These are phyloP conservation scores for Cytidiella melzeri DNA, from an alignment of 768 basidiomycete genomes.

Conservation along the genomic window DNA sequence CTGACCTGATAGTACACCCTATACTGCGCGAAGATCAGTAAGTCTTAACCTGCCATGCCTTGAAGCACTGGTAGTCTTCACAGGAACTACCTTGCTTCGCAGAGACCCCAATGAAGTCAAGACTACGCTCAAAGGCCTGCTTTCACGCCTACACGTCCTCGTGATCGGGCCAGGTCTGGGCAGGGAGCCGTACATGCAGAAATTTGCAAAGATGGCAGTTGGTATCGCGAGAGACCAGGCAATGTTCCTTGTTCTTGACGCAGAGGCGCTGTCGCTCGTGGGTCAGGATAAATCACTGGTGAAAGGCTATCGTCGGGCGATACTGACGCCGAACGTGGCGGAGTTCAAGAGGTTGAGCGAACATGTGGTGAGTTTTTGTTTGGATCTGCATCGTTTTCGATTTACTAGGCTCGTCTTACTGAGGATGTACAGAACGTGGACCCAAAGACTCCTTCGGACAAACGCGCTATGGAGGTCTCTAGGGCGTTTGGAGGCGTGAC, in stretches of 20 bases:
- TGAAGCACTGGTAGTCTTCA: neutral
- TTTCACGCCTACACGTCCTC: slow-evolving; percentile 86
- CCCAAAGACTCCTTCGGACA: slow-evolving; percentile 40
- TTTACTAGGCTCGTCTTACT: neutral
- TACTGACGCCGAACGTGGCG: slow-evolving; percentile 91
- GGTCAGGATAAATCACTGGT: slow-evolving; percentile 70
- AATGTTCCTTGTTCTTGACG: slow-evolving; percentile 92
- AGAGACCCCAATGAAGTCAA: slow-evolving; percentile 29
- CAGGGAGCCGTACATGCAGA: slow-evolving; percentile 85
- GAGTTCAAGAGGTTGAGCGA: slow-evolving; percentile 87
- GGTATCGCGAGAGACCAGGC: slow-evolving; percentile 52
- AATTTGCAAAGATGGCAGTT: slow-evolving; percentile 71
- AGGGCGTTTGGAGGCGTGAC: slow-evolving; percentile 79
- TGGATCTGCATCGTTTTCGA: neutral
- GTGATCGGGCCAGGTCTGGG: slow-evolving; percentile 94
- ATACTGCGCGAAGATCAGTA: slow-evolving; percentile 70
- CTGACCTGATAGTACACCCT: slow-evolving; percentile 95
- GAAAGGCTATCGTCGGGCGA: slow-evolving; percentile 78
- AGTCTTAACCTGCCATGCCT: slow-evolving; percentile 25
- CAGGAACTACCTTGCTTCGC: neutral
- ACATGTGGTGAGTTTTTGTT: slow-evolving; percentile 44
- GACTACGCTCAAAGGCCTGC: slow-evolving; percentile 54
- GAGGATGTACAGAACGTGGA: slow-evolving; percentile 36
- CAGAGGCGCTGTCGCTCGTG: slow-evolving; percentile 84
- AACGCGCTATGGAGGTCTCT: slow-evolving; percentile 70